Base-by-base conservation (phyloP, 176 grass and related monocot species). In the Dendrocalamus sinicus region DNA sequence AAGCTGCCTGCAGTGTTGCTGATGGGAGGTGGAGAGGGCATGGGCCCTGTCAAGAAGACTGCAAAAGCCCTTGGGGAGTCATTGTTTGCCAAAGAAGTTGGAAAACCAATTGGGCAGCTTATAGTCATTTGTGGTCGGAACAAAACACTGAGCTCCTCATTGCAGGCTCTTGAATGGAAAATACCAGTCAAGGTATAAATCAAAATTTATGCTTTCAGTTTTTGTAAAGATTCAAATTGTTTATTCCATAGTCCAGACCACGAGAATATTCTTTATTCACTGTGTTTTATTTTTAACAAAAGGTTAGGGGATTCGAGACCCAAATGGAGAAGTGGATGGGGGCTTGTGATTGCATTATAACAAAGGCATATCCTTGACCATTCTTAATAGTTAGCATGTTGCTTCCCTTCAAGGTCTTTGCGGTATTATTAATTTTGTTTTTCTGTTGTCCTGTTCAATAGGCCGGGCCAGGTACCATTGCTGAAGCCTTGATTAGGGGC, bases 271-370 rank as follows among this genome's bases (percentile, higher is more conserved):
- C 12, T 76, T 75, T 84, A 44, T 67, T 61, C 37, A 64, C n/a
- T 45, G 0, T 50, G 1, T 48, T 85, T 28, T 57, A 26, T 65
- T 63, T 81, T 53, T 71, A 37, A 70, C 79, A 72, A 88, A 87
- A 99, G 96, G 76, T 99, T 67, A 90, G 94, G 68, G 96, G 96
- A 89, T 99, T 99, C 76, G 96, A 96, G 72, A 99, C 93, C 24
- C 96, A 99, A 82, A 99, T 99, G 96, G 96, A 99, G 88, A 99
- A 99, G 74, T 99, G 96, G 96, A 99, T 99, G 96, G 96, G 93
- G 9, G 88, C 92, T 70, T 99, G 93, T 86, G 96, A 99, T 79
- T 99, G 96, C 68, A 92, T 99, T 92, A 99, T 99, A 92, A 99
- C 96, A 79, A 99, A 99, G 92, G 96, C 96, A 86, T 55, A 68